Evolutionary conservation across 371 early-diverging fungal species (phyloP).

Genomic region (Circinella umbellata): DNA sequence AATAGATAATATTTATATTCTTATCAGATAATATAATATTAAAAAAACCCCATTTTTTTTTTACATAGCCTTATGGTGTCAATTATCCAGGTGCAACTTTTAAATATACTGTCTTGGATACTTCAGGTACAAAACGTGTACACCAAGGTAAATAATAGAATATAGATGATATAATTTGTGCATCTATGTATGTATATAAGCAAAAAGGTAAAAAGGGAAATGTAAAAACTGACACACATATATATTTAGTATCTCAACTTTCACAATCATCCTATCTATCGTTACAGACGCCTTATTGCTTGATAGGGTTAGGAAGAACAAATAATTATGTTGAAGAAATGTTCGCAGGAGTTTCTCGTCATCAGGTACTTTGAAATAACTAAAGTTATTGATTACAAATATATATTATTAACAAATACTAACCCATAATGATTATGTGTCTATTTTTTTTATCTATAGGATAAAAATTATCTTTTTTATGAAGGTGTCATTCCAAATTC

Average conservation of each 20-base stretch:
- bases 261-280: constrained; percentile 79
- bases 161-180: no score
- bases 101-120: constrained; percentile 86
- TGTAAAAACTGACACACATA: neutral
- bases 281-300: constrained; percentile 81
- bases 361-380: constrained; percentile 49
- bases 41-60: no score
- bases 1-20: neutral
- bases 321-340: constrained; percentile 94
- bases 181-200: no score
- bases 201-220: no score
- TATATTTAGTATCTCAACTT: constrained; percentile 70
- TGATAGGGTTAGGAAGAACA: constrained; percentile 91
- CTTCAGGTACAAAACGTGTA: constrained; percentile 75
- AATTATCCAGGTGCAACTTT: constrained; percentile 82
- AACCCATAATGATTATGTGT: neutral
- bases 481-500: constrained; percentile 94
- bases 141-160: constrained; percentile 56
- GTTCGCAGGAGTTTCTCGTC: constrained; percentile 82
- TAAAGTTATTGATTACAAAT: neutral
- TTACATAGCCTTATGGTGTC: constrained; percentile 75
- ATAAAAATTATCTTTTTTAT: constrained; percentile 58
- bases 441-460: constrained; percentile 5
- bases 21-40: no score
- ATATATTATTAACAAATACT: neutral